Conservation (phyloP, 1,284 basidiomycete species). For the Pyrrhoderma noxium region DNA sequence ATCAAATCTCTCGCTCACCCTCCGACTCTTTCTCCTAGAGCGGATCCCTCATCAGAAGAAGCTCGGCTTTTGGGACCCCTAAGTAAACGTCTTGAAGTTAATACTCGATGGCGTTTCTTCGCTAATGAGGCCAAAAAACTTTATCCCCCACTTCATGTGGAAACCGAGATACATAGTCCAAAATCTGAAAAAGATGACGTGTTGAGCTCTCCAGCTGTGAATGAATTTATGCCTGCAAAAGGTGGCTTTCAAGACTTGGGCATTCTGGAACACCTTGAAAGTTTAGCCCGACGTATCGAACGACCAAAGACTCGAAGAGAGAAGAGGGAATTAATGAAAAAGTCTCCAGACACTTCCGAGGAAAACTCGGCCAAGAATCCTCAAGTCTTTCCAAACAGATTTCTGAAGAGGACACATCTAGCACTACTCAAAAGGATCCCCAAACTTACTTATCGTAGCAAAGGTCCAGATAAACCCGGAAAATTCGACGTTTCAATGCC, state of each 20-base stretch:
- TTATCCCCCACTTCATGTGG: slow-evolving; percentile 50
- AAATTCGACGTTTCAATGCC: slow-evolving; percentile 29
- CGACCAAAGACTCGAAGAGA: slow-evolving; percentile 14
- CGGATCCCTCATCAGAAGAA: slow-evolving; percentile 51
- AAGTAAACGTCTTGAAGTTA: slow-evolving; percentile 64
- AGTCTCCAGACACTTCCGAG: slow-evolving; percentile 2
- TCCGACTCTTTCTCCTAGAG: slow-evolving; percentile 47
- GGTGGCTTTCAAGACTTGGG: slow-evolving; percentile 39
- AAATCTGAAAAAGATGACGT: slow-evolving; percentile 1
- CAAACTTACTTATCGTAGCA: slow-evolving; percentile 33
- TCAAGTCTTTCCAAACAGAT: slow-evolving; percentile 39
- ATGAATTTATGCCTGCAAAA: slow-evolving; percentile 26
- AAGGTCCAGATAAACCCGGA: slow-evolving; percentile 8
- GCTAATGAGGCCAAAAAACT: slow-evolving; percentile 46
- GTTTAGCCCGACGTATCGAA: slow-evolving; percentile 33
- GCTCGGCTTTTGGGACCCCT: slow-evolving; percentile 54
- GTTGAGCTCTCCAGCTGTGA: neutral
- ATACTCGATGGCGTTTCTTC: slow-evolving; percentile 65
- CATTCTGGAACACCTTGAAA: slow-evolving; percentile 42
- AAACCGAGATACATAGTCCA: slow-evolving; percentile 20
- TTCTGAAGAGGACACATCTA: slow-evolving; percentile 61
- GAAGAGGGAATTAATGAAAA: neutral
- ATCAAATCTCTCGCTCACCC: slow-evolving; percentile 40
- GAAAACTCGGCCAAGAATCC: slow-evolving; percentile 19
- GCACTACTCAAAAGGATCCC: slow-evolving; percentile 52